These are phyloP conservation scores for Claviceps africana DNA, from an alignment of 2,329 filamentous ascomycete species.

Conservation along the genomic window DNA sequence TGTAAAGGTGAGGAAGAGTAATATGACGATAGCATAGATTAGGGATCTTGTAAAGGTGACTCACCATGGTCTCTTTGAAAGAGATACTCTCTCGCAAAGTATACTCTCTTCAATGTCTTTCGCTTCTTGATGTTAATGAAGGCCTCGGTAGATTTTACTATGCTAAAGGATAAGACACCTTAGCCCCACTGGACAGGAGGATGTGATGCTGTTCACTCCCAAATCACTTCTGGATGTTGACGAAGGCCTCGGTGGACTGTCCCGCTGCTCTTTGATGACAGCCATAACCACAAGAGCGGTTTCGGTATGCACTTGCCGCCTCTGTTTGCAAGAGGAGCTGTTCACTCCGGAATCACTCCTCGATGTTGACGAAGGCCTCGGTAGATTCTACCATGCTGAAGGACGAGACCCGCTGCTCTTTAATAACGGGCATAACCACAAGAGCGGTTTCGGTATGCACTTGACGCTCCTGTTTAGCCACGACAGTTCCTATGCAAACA, in stretches of 20 bases:
- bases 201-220: no score
- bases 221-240: no score
- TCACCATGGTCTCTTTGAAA: no score
- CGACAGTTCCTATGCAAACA: slow-evolving; percentile 35
- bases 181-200: slow-evolving; percentile 54
- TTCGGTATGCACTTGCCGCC: slow-evolving; percentile 30
- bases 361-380: slow-evolving; percentile 52
- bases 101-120: no score
- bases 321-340: slow-evolving; percentile 44
- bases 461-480: slow-evolving; percentile 37
- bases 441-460: slow-evolving; percentile 27
- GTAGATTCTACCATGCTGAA: slow-evolving; percentile 34
- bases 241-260: no score
- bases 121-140: slow-evolving; percentile 49
- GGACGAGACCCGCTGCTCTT: slow-evolving; percentile 52
- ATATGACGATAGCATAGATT: no score
- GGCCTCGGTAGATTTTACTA: slow-evolving; percentile 42
- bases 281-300: slow-evolving; percentile 25
- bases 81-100: no score
- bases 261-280: slow-evolving; percentile 47
- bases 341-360: slow-evolving; percentile 50
- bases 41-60: no score
- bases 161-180: slow-evolving; percentile 46
- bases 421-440: slow-evolving; percentile 24
- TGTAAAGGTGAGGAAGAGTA: no score